phyloP scores from a whole-genome alignment of 495 filamentous ascomycete genomes.

The Cercophora newfieldiana region DNA sequence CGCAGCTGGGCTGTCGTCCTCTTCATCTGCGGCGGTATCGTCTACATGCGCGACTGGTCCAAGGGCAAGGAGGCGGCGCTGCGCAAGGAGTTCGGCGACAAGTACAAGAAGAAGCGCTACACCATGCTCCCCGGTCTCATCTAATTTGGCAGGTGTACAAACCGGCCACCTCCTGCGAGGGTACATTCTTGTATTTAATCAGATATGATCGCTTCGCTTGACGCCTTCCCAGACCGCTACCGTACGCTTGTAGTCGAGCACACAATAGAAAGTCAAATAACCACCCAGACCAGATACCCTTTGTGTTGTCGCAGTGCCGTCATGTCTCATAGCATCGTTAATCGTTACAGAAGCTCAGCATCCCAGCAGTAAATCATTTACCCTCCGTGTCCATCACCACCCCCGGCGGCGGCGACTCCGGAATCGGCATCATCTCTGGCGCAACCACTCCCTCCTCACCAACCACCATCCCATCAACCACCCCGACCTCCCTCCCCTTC shows the following conservation, averaged over 20 bases:
- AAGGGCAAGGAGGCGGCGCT: conserved; percentile 89
- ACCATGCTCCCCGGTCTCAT: conserved; percentile 72
- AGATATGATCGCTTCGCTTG: neutral
- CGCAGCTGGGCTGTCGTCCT: conserved; percentile 72
- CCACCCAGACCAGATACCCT: neutral
- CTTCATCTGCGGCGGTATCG: conserved; percentile 66
- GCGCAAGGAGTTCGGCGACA: conserved; percentile 82
- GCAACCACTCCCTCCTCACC: conserved; percentile 14
- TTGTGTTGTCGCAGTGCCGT: neutral
- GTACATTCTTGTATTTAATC: conserved; percentile 1
- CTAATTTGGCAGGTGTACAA: conserved; percentile 22
- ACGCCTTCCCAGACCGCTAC: neutral
- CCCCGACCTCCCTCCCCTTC: conserved; percentile 1
- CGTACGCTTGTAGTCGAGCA: neutral
- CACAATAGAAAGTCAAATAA: neutral
- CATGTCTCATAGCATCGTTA: neutral
- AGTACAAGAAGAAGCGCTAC: conserved; percentile 86
- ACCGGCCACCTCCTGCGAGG: neutral
- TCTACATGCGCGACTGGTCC: conserved; percentile 84
- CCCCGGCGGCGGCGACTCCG: neutral
- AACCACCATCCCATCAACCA: neutral
- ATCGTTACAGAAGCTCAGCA: neutral
- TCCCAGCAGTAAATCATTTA: neutral
- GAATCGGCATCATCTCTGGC: conserved; percentile 21
- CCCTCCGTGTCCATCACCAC: neutral